phyloP scores from a whole-genome alignment of 2,329 filamentous ascomycete species.

The Aspergillus vadensis region DNA sequence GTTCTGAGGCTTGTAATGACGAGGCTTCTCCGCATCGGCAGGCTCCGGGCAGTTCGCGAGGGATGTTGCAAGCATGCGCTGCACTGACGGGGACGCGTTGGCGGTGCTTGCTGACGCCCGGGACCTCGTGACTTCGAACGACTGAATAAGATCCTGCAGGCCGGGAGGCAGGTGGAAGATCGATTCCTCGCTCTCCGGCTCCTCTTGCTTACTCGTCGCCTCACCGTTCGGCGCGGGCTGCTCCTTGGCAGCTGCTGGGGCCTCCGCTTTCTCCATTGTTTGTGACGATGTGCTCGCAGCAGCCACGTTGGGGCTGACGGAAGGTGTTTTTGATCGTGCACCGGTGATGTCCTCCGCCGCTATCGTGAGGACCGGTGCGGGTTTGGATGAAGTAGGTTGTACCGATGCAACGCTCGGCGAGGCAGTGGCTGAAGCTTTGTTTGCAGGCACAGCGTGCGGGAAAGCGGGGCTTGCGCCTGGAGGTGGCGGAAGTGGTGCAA shows the following conservation, averaged over 20 bases:
- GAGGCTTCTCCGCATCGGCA: constrained; percentile 76
- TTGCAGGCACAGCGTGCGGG: constrained; percentile 52
- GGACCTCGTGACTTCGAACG: constrained; percentile 81
- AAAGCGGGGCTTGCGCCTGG: constrained; percentile 63
- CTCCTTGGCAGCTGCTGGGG: constrained; percentile 43
- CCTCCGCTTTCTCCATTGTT: constrained; percentile 50
- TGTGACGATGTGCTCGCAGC: constrained; percentile 46
- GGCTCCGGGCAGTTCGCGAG: constrained; percentile 73
- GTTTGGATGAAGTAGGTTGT: constrained; percentile 50
- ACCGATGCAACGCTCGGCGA: constrained; percentile 57
- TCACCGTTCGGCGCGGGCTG: constrained; percentile 51
- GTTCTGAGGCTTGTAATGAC: constrained; percentile 80
- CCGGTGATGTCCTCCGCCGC: constrained; percentile 44
- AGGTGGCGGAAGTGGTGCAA: constrained; percentile 88
- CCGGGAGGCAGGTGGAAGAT: constrained; percentile 91
- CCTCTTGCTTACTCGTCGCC: constrained; percentile 44
- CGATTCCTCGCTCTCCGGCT: constrained; percentile 65
- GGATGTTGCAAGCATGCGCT: constrained; percentile 75
- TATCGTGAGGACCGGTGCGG: constrained; percentile 39
- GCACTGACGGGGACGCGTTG: constrained; percentile 64
- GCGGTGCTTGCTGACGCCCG: constrained; percentile 55
- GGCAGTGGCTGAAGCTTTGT: constrained; percentile 58
- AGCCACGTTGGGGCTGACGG: constrained; percentile 48
- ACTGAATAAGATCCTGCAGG: constrained; percentile 85
- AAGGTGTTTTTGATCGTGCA: constrained; percentile 55